Conservation (phyloP, 1,284 basidiomycete genomes). For the Ustilago nuda region DNA sequence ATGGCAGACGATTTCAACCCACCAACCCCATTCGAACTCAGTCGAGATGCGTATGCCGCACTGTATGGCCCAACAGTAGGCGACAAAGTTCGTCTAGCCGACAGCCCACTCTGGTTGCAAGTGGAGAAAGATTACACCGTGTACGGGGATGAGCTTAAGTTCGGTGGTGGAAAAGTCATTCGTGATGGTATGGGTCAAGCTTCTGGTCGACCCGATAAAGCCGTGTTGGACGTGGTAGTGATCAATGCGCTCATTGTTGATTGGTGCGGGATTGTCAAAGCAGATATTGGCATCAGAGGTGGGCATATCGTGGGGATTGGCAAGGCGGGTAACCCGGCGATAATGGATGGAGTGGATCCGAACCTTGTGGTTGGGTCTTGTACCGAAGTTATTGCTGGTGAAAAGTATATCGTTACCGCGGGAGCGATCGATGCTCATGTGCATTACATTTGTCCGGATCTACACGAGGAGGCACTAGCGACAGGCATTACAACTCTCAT, state of each 20-base stretch:
- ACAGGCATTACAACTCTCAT: conserved; percentile 71
- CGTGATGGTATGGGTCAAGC: conserved; percentile 78
- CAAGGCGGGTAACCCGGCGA: conserved; percentile 95
- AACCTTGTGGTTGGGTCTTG: conserved; percentile 72
- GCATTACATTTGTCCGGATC: conserved; percentile 89
- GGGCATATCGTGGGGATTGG: conserved; percentile 89
- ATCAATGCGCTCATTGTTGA: conserved; percentile 95
- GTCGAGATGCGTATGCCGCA: conserved; percentile 58
- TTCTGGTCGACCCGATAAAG: conserved; percentile 77
- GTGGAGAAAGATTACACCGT: conserved; percentile 87
- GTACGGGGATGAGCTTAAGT: conserved; percentile 93
- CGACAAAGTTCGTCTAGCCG: conserved; percentile 87
- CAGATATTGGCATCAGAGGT: conserved; percentile 93
- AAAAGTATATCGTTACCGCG: conserved; percentile 91
- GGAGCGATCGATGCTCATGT: conserved; percentile 89
- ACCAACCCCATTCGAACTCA: conserved; percentile 47
- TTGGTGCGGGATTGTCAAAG: conserved; percentile 96
- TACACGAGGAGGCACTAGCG: conserved; percentile 75
- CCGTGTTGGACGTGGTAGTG: conserved; percentile 89
- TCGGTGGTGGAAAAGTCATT: conserved; percentile 79
- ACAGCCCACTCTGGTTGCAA: conserved; percentile 90
- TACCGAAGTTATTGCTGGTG: conserved; percentile 83
- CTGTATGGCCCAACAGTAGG: conserved; percentile 85
- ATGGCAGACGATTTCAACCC: conserved; percentile 18
- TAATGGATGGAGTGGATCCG: conserved; percentile 84